Evolutionary conservation across 495 filamentous ascomycete species (phyloP).

Genomic region (Baudoinia panamericana): DNA sequence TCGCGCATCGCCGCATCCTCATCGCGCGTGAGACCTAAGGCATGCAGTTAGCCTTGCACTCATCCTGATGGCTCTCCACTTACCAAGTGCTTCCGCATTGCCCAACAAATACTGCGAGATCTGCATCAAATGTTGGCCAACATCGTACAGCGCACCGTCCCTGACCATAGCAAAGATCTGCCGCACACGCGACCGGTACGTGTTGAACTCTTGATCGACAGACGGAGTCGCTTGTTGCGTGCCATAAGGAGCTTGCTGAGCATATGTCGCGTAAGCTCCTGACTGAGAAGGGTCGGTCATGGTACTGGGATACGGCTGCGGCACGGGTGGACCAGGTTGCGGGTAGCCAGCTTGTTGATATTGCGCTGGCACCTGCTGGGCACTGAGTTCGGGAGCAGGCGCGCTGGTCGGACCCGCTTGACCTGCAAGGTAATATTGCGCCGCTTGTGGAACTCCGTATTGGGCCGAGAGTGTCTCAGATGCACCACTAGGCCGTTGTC

Average conservation of each 20-base stretch:
- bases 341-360: slow-evolving; percentile 43
- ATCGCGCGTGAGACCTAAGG: slow-evolving; percentile 56
- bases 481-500: slow-evolving; percentile 63
- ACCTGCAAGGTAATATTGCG: slow-evolving; percentile 56
- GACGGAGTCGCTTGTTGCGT: slow-evolving; percentile 25
- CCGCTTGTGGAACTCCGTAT: slow-evolving; percentile 52
- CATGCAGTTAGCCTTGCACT: slow-evolving; percentile 2
- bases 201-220: slow-evolving; percentile 51
- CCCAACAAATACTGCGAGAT: slow-evolving; percentile 78
- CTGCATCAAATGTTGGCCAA: slow-evolving; percentile 56
- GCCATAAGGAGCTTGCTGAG: slow-evolving; percentile 24
- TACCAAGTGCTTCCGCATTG: slow-evolving; percentile 75
- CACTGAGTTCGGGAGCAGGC: slow-evolving; percentile 40
- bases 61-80: slow-evolving; percentile 37
- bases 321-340: slow-evolving; percentile 39
- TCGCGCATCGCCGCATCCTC: slow-evolving; percentile 54
- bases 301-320: slow-evolving; percentile 19
- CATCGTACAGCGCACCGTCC: slow-evolving; percentile 57
- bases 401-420: slow-evolving; percentile 47
- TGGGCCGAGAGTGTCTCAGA: slow-evolving; percentile 65
- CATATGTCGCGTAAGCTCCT: slow-evolving; percentile 17
- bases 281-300: slow-evolving; percentile 42
- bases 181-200: slow-evolving; percentile 61
- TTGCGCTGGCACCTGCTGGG: slow-evolving; percentile 37
- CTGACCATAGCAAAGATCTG: slow-evolving; percentile 63